Conservation (phyloP, 139 green algal genomes). For the Mychonastes homosphaera region DNA sequence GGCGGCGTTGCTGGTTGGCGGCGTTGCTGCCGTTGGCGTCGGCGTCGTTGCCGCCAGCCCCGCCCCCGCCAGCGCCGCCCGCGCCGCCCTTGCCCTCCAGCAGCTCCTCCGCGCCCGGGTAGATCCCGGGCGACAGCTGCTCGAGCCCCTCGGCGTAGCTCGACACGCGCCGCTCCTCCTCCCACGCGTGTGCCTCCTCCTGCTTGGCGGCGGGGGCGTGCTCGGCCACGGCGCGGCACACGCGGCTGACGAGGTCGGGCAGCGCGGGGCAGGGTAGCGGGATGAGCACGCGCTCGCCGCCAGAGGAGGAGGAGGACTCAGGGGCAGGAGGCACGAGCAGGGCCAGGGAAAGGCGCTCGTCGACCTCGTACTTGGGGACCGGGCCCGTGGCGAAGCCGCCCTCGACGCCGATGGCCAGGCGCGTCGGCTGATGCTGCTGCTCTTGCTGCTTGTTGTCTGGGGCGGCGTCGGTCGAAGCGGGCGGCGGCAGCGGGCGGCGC, state of each 20-base stretch:
- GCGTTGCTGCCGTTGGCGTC: too few species aligned
- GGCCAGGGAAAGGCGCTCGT: constrained; percentile 28
- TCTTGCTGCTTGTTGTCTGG: constrained; percentile 20
- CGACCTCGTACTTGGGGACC: constrained; percentile 26
- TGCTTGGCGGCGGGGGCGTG: constrained; percentile 58
- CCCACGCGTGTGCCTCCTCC: constrained; percentile 55
- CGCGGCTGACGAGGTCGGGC: constrained; percentile 61
- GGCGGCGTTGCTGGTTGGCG: too few species aligned
- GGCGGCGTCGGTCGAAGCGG: constrained; percentile 16
- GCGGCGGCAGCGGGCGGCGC: not conserved
- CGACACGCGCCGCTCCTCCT: constrained; percentile 59
- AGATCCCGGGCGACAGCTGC: constrained; percentile 48
- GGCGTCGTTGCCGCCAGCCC: too few species aligned
- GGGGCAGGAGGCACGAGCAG: constrained; percentile 27
- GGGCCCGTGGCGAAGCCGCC: constrained; percentile 42
- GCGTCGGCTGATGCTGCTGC: constrained; percentile 24
- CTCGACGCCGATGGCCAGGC: constrained; percentile 51
- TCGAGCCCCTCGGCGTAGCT: constrained; percentile 32
- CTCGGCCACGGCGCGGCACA: constrained; percentile 45
- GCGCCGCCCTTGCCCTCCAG: too few species aligned
- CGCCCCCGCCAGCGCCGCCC: too few species aligned
- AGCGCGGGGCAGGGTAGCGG: constrained; percentile 63
- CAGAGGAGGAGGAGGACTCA: too few species aligned
- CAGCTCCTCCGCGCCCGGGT: too few species aligned
- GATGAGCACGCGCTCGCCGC: constrained; percentile 26